Percentiles rank a stretch among this genome's conserved stretches.
Conservation (phyloP, 495 filamentous ascomycete genomes). For the Aspergillus olivimuriae region DNA sequence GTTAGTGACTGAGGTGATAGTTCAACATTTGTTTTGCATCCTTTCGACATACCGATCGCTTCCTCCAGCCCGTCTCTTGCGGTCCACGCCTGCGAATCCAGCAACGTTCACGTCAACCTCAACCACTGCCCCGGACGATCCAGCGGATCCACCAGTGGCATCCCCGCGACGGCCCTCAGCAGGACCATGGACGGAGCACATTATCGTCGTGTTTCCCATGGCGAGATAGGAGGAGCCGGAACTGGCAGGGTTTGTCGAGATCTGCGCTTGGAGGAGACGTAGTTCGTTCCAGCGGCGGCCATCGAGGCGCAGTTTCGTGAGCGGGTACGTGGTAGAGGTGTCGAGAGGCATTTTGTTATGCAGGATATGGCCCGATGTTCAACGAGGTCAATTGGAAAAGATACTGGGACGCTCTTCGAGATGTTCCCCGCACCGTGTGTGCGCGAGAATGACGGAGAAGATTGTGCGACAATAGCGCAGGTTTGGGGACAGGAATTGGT, state of each 20-base stretch:
- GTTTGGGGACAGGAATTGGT: no score
- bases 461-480: no score
- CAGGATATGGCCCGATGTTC: slow-evolving; percentile 1
- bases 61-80: slow-evolving; percentile 61
- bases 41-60: slow-evolving; percentile 72
- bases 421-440: slow-evolving; percentile 12
- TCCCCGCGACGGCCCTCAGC: slow-evolving; percentile 55
- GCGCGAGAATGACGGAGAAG: no score
- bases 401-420: neutral
- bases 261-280: slow-evolving; percentile 78
- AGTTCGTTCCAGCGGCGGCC: slow-evolving; percentile 98
- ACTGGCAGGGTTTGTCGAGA: slow-evolving; percentile 82
- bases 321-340: slow-evolving; percentile 72
- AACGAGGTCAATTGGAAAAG: neutral
- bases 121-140: slow-evolving; percentile 52
- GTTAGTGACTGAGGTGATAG: no score
- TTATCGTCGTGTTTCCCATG: slow-evolving; percentile 94
- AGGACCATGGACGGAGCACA: slow-evolving; percentile 86
- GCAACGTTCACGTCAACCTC: slow-evolving; percentile 80
- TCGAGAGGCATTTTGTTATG: slow-evolving; percentile 75
- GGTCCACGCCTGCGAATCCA: slow-evolving; percentile 81
- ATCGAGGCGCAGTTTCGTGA: slow-evolving; percentile 84
- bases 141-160: slow-evolving; percentile 37
- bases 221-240: slow-evolving; percentile 87
- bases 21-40: no score